These are phyloP conservation scores for Populus deltoides DNA, from an alignment of 345 rosid genomes.

Conservation along the genomic window DNA sequence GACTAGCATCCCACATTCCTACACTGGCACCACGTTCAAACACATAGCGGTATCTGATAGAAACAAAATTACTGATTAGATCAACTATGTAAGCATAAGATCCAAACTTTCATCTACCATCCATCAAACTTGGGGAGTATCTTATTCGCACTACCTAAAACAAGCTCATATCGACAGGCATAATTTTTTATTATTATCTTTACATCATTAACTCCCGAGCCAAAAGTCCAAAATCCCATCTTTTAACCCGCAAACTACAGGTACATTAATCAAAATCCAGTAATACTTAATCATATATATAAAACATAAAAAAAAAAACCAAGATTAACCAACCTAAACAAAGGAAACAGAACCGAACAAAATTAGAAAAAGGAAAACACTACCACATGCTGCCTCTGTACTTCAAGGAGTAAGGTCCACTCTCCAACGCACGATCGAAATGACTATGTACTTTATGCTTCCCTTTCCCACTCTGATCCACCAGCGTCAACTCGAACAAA, in stretches of 20 bases:
- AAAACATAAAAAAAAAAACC: not conserved
- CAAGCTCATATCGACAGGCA: not conserved
- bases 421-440: slow-evolving; percentile 84
- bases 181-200: not conserved
- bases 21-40: too few species aligned
- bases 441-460: slow-evolving; percentile 91
- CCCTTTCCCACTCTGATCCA: slow-evolving; percentile 93
- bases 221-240: not conserved
- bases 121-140: not conserved
- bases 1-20: too few species aligned
- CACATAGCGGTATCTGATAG: not conserved
- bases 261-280: not conserved
- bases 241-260: not conserved
- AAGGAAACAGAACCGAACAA: not conserved
- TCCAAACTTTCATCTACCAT: not conserved
- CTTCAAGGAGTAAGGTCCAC: slow-evolving; percentile 85
- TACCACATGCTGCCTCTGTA: slow-evolving; percentile 98
- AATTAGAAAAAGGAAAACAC: not conserved
- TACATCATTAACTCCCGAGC: not conserved
- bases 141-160: not conserved
- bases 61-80: not conserved
- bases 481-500: slow-evolving; percentile 71
- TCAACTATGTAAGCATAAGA: not conserved
- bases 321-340: not conserved
- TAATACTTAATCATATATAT: not conserved